Evolutionary conservation across 139 green algal species (phyloP).

Genomic region (Chlorella sp.): DNA sequence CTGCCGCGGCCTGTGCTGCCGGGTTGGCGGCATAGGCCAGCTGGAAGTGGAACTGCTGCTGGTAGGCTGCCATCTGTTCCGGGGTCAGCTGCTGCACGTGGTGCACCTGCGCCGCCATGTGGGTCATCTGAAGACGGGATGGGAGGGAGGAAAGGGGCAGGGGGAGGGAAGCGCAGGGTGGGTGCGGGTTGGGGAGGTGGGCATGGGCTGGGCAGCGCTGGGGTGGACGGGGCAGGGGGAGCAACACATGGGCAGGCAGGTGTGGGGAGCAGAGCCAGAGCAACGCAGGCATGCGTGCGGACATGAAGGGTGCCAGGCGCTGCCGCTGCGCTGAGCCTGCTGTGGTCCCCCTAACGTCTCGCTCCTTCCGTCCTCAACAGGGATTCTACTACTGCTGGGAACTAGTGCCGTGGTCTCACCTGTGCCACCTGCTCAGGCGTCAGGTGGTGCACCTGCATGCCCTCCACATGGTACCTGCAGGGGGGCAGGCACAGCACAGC

Average conservation of each 20-base stretch:
- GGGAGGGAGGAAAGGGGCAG: background rate
- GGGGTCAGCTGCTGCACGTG: slow-evolving; percentile 14
- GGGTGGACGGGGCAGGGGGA: no score
- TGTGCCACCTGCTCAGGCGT: slow-evolving; percentile 20
- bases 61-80: slow-evolving; percentile 19
- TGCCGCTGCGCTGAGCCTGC: no score
- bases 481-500: background rate
- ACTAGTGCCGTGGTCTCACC: background rate
- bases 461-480: background rate
- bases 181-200: no score
- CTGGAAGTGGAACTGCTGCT: slow-evolving; percentile 16
- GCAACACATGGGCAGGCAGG: no score
- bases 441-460: background rate
- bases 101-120: slow-evolving; percentile 20
- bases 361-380: no score
- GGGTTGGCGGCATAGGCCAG: background rate
- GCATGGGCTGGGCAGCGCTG: no score
- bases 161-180: no score
- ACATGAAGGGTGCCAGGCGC: no score
- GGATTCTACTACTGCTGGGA: no score
- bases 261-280: no score
- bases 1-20: background rate
- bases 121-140: background rate
- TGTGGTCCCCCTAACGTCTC: no score
- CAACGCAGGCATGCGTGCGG: no score